Base-by-base conservation (phyloP, 2,329 filamentous ascomycete genomes). In the Fusarium continuum region DNA sequence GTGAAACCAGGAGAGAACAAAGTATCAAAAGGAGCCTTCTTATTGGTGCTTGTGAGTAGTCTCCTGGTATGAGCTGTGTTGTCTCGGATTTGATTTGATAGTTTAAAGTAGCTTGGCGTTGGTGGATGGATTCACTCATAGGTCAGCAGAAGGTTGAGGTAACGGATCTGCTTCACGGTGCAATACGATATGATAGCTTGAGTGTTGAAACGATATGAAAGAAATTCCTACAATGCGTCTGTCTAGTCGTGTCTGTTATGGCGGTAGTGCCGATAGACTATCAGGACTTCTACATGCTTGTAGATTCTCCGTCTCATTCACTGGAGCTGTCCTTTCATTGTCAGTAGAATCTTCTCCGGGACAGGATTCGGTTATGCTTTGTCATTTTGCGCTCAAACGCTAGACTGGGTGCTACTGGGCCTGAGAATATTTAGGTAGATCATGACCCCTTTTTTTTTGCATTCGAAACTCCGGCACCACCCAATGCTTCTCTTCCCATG, bases 101-200 rank as follows among this genome's bases (percentile, higher is more conserved):
- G 46, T 65, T 61, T 69, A 62, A 54, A 53, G 64, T 58, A 72
- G 68, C 67, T 71, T 52, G 69, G 69, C 69, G 69, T 71, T 71
- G 61, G 61, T 65, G 58, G 67, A 68, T 62, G 56, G 61, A 68
- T 61, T 64, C 58, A 59, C 56, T 64, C 57, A 44, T 43, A 53
- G 46, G 48, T 50, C 34, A 44, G 45, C 47, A 35, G 50, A 45
- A 45, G 48, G 41, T 43, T 25, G 38, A 65, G 41, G 54, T 49
- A 47, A 49, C 35, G 23, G 45, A 31, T 47, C 43, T 63, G 51
- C 46, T 56, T 64, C 43, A 64, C 39, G 53, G 56, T 55, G 43
- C 45, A 55, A 59, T 56, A 61, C 35, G 32, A 39, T 61, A 38
- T 29, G 60, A 57, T 70, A 69, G 54, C 50, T 49, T 61, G 53